Conservation (phyloP, 2,329 filamentous ascomycete species). For the Metarhizium guizhouense region DNA sequence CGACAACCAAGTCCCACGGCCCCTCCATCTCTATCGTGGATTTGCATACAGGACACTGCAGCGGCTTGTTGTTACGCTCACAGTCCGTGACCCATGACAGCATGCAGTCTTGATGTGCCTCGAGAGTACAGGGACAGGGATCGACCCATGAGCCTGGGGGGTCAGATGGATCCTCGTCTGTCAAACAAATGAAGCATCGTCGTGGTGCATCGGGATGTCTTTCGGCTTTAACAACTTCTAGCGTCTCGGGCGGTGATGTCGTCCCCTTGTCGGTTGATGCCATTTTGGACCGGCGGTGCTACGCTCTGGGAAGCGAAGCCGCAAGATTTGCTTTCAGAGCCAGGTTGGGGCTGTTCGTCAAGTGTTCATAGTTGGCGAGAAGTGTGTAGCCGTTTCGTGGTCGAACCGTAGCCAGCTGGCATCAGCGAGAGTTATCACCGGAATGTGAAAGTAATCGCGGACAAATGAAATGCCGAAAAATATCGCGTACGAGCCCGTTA, state of each 20-base stretch:
- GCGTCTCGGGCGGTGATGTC: constrained; percentile 8
- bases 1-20: constrained; percentile 64
- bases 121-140: constrained; percentile 83
- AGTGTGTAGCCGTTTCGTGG: neutral
- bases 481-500: neutral
- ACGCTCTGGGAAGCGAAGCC: neutral
- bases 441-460: neutral
- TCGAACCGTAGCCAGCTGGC: neutral
- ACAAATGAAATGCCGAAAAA: neutral
- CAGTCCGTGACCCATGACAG: constrained; percentile 90
- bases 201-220: constrained; percentile 21
- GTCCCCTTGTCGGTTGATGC: constrained; percentile 1
- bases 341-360: neutral
- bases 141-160: constrained; percentile 61
- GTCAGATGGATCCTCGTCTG: constrained; percentile 41
- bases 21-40: constrained; percentile 67
- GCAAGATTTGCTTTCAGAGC: neutral
- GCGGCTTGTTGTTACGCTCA: constrained; percentile 56
- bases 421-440: neutral
- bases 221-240: constrained; percentile 9
- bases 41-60: constrained; percentile 87
- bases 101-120: constrained; percentile 83
- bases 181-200: constrained; percentile 56
- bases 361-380: neutral
- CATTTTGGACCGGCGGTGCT: neutral